Evolutionary conservation across 2,329 filamentous ascomycete species (phyloP), one percentile per base, ranked within the genome.

Genomic region (Fusarium citri): DNA sequence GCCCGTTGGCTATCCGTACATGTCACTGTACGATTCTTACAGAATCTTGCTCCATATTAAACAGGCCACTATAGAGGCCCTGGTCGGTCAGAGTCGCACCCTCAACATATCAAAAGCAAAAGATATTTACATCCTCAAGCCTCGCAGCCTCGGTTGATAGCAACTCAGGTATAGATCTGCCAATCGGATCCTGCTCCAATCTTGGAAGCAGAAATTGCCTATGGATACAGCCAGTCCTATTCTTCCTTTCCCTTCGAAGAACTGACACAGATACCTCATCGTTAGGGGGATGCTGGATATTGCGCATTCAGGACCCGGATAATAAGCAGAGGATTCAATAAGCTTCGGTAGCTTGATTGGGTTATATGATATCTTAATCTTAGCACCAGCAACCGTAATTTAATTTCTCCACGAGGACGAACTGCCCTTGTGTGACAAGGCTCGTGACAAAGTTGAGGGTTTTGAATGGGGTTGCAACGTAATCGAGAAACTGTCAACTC

Each of bases 401-500:
- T 10, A 28, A 47, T 47, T 47, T n/a, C 45, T 26, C 25, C 25
- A 12, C 12, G 18, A 12, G n/a, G 18, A 8, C 22, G n/a, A 12
- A 8, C 22, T 28, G 45, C 12, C 8, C 7, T 26, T 18, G 34
- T 37, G 34, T n/a, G 34, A 37, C 34, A 18, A 37, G 34, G 34
- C 34, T 37, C 34, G 34, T 20, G 45, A n/a, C 18, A 47, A 20
- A 28, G 15, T 20, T 42, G 49, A 51, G 34, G n/a, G 18, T 26
- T 40, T n/a, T 20, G 34, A 37, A 42, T 40, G 25, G 25, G 34
- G 23, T 53, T 53, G n/a, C 15, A 28, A 51, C 16, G 18, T 20
- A 41, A 41, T 40, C 57, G 46, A 43, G 55, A 69, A 51, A 54
- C 47, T 50, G 37, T 66, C 54, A 53, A 67, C 63, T 47, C 45